Percentiles rank a stretch among this genome's conserved stretches.
Conservation (phyloP, 805 yeast species). For the Saccharomycopsis fodiens region DNA sequence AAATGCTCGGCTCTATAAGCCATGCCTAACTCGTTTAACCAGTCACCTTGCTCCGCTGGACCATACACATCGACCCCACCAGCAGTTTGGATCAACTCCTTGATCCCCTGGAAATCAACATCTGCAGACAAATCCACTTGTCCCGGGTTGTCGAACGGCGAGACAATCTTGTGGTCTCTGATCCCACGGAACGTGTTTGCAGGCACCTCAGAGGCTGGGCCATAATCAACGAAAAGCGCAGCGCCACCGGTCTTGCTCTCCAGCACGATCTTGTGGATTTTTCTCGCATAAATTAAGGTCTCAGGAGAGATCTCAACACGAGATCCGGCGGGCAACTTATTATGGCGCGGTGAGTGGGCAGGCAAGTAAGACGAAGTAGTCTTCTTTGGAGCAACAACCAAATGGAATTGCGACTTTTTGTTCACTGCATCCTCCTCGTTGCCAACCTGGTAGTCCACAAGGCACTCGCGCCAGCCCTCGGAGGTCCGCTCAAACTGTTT, state of each 20-base stretch:
- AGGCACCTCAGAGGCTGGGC: slow-evolving; percentile 55
- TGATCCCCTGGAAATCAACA: slow-evolving; percentile 67
- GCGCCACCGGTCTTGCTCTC: slow-evolving; percentile 43
- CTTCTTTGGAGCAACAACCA: slow-evolving; percentile 49
- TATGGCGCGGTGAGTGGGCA: slow-evolving; percentile 40
- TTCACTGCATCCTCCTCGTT: slow-evolving; percentile 19
- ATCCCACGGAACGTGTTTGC: slow-evolving; percentile 71
- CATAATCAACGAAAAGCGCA: slow-evolving; percentile 72
- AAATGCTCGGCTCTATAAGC: slow-evolving; percentile 61
- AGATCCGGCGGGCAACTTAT: slow-evolving; percentile 45
- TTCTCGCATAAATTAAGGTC: slow-evolving; percentile 48
- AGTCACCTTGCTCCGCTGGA: slow-evolving; percentile 70
- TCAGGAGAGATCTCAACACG: slow-evolving; percentile 72
- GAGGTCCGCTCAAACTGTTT: slow-evolving; percentile 54
- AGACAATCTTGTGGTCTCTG: slow-evolving; percentile 59
- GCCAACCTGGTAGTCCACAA: slow-evolving; percentile 44
- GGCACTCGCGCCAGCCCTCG: slow-evolving; percentile 71
- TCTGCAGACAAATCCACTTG: slow-evolving; percentile 76
- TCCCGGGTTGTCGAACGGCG: slow-evolving; percentile 72
- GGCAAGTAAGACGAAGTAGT: slow-evolving; percentile 61
- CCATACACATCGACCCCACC: slow-evolving; percentile 36
- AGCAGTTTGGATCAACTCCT: slow-evolving; percentile 28
- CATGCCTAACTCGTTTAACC: slow-evolving; percentile 69
- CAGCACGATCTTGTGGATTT: slow-evolving; percentile 40
- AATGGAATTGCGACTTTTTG: slow-evolving; percentile 37